Percentiles rank a stretch among this genome's conserved stretches.
These are phyloP conservation scores for Auricularia sp. DNA, from an alignment of 768 basidiomycete genomes.

Conservation along the genomic window DNA sequence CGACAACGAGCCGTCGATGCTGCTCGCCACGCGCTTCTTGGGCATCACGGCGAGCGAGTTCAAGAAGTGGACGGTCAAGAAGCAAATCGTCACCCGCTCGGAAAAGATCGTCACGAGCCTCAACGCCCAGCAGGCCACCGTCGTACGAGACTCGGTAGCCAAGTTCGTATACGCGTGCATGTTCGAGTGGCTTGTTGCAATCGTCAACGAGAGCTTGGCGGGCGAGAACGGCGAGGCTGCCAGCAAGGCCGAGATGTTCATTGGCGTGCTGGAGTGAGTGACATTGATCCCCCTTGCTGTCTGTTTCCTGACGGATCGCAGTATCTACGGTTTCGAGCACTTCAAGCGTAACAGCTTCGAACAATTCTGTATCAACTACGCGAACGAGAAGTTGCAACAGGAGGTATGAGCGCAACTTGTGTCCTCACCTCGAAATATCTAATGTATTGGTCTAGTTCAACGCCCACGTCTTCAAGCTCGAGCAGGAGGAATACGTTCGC, in stretches of 20 bases:
- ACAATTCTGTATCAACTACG: constrained; percentile 99
- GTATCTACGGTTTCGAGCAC: constrained; percentile 96
- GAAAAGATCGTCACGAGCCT: constrained; percentile 92
- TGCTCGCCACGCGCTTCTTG: constrained; percentile 77
- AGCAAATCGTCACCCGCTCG: constrained; percentile 86
- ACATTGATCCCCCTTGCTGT: neutral
- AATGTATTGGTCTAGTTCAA: constrained; percentile 59
- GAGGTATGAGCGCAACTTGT: constrained; percentile 48
- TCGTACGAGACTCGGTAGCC: constrained; percentile 91
- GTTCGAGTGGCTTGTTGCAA: constrained; percentile 97
- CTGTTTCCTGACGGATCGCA: constrained; percentile 19
- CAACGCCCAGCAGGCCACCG: constrained; percentile 79
- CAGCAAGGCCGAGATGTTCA: constrained; percentile 92
- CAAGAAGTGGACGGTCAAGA: constrained; percentile 98
- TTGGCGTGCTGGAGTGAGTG: constrained; percentile 62
- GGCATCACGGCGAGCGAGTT: constrained; percentile 87
- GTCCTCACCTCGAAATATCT: neutral
- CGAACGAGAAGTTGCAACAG: constrained; percentile 96
- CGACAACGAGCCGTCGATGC: constrained; percentile 71
- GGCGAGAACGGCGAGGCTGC: constrained; percentile 92
- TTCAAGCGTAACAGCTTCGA: constrained; percentile 78
- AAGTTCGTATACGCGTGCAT: constrained; percentile 98
- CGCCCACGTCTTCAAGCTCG: constrained; percentile 97
- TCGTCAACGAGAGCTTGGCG: constrained; percentile 93
- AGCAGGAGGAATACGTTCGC: constrained; percentile 98